Evolutionary conservation across 257 asterid genomes (phyloP).

Genomic region (Solanum appendiculatum): DNA sequence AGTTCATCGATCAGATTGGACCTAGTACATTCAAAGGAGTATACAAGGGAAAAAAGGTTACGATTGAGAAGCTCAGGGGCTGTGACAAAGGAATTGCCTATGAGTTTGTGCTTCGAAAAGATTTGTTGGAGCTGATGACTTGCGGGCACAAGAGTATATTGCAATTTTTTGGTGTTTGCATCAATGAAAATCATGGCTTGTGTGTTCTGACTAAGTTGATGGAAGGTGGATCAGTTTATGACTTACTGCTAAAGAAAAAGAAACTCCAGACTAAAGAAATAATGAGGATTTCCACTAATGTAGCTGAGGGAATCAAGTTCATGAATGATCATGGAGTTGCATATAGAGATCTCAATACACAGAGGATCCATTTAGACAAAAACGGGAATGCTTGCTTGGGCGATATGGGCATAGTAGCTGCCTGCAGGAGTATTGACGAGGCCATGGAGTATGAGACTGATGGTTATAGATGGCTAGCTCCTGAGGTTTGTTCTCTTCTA

Average conservation of each 20-base stretch:
- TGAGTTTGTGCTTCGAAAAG: slow-evolving; percentile 68
- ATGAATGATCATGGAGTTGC: slow-evolving; percentile 88
- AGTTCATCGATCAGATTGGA: slow-evolving; percentile 67
- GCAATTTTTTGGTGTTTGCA: slow-evolving; percentile 71
- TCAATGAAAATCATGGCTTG: slow-evolving; percentile 75
- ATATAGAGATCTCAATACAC: slow-evolving; percentile 82
- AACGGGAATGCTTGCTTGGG: slow-evolving; percentile 89
- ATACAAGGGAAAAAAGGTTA: slow-evolving; percentile 65
- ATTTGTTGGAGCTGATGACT: slow-evolving; percentile 84
- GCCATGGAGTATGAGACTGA: slow-evolving; percentile 97
- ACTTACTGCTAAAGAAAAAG: slow-evolving; percentile 60
- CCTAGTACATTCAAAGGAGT: slow-evolving; percentile 63
- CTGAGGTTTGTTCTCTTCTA: slow-evolving; percentile 61
- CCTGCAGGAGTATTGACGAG: slow-evolving; percentile 80
- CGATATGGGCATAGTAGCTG: slow-evolving; percentile 85
- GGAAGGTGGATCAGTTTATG: slow-evolving; percentile 90
- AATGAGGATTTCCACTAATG: slow-evolving; percentile 58
- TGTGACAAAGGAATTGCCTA: slow-evolving; percentile 92
- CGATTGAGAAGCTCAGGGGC: slow-evolving; percentile 84
- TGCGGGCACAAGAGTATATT: slow-evolving; percentile 81
- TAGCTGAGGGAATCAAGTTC: slow-evolving; percentile 85
- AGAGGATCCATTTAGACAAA: slow-evolving; percentile 74
- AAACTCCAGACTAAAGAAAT: slow-evolving; percentile 67
- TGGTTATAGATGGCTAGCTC: slow-evolving; percentile 99
- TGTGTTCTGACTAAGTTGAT: slow-evolving; percentile 81